Conservation (phyloP, 139 green algal species). For the Auxenochlorella pyrenoidosa region DNA sequence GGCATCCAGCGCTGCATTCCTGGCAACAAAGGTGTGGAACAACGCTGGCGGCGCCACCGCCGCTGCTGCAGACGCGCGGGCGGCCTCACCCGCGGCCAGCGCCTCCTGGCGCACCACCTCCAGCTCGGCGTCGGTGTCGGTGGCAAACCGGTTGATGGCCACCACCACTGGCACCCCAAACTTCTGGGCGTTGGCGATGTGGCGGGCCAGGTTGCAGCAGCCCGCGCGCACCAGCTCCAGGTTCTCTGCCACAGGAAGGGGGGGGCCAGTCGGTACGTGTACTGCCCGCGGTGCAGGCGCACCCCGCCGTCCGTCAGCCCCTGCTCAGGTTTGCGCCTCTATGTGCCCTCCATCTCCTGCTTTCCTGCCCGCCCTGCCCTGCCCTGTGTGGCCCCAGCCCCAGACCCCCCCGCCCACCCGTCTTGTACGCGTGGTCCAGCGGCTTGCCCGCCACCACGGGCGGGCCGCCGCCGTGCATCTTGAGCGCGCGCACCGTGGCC, state of each 20-base stretch:
- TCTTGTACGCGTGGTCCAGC: conserved; percentile 92
- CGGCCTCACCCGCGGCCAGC: conserved; percentile 49
- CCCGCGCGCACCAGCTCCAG: conserved; percentile 84
- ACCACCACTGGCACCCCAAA: conserved; percentile 92
- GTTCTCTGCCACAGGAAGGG: conserved; percentile 69
- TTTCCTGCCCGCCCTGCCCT: background rate
- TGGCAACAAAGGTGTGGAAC: no score
- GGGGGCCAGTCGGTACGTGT: background rate
- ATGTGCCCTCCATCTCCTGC: background rate
- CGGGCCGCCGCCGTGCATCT: conserved; percentile 93
- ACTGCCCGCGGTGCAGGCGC: background rate
- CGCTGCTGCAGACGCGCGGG: no score
- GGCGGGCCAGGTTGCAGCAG: conserved; percentile 82
- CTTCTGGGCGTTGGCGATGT: conserved; percentile 88
- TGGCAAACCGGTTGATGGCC: conserved; percentile 94
- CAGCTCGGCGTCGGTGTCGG: conserved; percentile 89
- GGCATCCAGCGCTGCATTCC: no score
- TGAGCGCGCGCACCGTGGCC: conserved; percentile 95
- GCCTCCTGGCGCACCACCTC: conserved; percentile 63
- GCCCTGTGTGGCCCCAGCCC: background rate
- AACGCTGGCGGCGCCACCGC: no score
- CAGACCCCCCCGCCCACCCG: background rate
- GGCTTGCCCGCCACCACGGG: conserved; percentile 85
- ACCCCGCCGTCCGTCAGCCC: background rate
- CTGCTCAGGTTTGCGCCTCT: background rate